Percentiles rank a stretch among this genome's conserved stretches.
Evolutionary conservation across 257 asterid genomes (phyloP).

Genomic region (Mitragyna speciosa): DNA sequence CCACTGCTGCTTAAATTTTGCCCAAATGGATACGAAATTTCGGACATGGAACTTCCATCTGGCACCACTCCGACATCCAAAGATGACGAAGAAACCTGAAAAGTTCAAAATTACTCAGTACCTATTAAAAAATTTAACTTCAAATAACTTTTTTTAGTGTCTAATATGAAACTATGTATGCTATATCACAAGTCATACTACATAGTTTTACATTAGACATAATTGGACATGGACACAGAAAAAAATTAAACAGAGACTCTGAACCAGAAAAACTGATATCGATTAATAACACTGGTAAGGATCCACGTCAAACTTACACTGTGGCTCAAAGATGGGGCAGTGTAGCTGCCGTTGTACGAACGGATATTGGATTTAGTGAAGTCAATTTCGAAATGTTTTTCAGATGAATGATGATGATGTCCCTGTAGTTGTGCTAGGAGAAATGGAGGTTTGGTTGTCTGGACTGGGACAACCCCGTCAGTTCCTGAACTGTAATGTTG

Average conservation of each 20-base stretch:
- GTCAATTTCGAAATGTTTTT: conserved; percentile 60
- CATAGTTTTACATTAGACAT: too few species aligned
- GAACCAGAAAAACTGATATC: too few species aligned
- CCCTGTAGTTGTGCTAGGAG: conserved; percentile 22
- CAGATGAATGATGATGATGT: conserved; percentile 33
- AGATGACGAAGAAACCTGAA: conserved; percentile 83
- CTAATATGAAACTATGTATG: too few species aligned
- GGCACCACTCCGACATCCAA: conserved; percentile 84
- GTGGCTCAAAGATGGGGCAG: conserved; percentile 57
- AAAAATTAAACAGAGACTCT: too few species aligned
- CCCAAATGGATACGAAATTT: conserved; percentile 49
- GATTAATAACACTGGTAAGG: not conserved
- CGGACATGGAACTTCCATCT: conserved; percentile 64
- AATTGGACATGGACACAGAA: too few species aligned
- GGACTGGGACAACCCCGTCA: conserved; percentile 86
- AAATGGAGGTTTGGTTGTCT: conserved; percentile 34
- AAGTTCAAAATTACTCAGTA: not conserved
- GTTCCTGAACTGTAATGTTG: conserved; percentile 23
- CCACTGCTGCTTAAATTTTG: conserved; percentile 17
- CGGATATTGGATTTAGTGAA: conserved; percentile 55
- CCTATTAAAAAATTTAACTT: too few species aligned
- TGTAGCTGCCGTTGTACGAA: conserved; percentile 58
- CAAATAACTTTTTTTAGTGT: too few species aligned
- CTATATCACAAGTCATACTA: too few species aligned
- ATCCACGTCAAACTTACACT: conserved; percentile 44